Percentiles rank a stretch among this genome's conserved stretches.
phyloP scores from a whole-genome alignment of 2,329 filamentous ascomycete species.

The Didymella exigua region DNA sequence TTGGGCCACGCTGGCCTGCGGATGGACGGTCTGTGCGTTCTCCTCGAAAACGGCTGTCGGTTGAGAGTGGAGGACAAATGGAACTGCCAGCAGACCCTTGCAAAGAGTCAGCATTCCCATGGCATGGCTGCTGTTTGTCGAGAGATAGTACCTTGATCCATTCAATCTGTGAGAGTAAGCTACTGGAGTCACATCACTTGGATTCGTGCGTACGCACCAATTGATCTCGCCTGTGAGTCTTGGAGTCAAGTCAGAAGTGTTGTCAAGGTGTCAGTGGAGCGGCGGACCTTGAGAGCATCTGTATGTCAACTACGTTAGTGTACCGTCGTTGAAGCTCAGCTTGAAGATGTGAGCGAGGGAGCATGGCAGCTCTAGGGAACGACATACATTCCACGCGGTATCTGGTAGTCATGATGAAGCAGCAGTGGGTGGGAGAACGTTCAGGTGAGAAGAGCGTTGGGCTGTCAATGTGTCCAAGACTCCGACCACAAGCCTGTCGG shows the following conservation, averaged over 20 bases:
- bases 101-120: background rate
- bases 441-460: constrained; percentile 13
- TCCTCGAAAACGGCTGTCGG: constrained; percentile 84
- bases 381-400: constrained; percentile 51
- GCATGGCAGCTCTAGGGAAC: background rate
- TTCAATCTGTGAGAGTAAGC: constrained; percentile 62
- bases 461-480: constrained; percentile 25
- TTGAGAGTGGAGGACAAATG: constrained; percentile 95
- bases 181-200: background rate
- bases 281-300: constrained; percentile 68
- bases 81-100: constrained; percentile 76
- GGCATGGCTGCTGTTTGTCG: background rate
- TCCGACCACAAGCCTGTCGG: constrained; percentile 32
- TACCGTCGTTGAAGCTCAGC: constrained; percentile 4
- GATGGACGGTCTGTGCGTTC: constrained; percentile 66
- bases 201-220: constrained; percentile 66
- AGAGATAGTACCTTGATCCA: constrained; percentile 77
- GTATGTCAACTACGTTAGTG: constrained; percentile 25
- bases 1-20: constrained; percentile 81
- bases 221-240: constrained; percentile 90
- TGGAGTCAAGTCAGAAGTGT: constrained; percentile 37
- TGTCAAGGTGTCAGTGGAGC: constrained; percentile 10
- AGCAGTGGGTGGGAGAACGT: background rate
- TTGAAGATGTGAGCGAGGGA: constrained; percentile 1
- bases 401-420: constrained; percentile 48